These are phyloP conservation scores for Silene noctiflora DNA, from an alignment of 179 eudicot genomes.

Conservation along the genomic window DNA sequence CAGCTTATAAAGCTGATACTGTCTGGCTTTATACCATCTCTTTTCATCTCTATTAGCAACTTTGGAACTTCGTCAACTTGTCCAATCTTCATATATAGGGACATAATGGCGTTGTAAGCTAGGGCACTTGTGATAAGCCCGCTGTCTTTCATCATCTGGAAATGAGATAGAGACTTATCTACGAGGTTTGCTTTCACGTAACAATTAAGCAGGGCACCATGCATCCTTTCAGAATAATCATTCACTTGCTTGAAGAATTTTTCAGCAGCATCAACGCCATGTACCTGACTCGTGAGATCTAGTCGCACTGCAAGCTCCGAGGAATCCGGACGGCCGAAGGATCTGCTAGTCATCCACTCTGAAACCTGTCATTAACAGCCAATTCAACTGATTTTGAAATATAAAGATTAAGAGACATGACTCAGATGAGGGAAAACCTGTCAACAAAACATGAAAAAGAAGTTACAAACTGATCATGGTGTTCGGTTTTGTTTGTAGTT, in stretches of 20 bases:
- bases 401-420: too few species aligned
- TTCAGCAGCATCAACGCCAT: slow-evolving; percentile 55
- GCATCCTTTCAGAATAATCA: slow-evolving; percentile 45
- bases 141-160: slow-evolving; percentile 45
- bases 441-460: too few species aligned
- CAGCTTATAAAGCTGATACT: slow-evolving; percentile 44
- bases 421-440: too few species aligned
- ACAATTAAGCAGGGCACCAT: slow-evolving; percentile 55
- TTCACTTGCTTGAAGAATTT: slow-evolving; percentile 32
- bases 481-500: too few species aligned
- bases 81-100: slow-evolving; percentile 33
- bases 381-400: background rate
- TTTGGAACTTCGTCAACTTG: slow-evolving; percentile 42
- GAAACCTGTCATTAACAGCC: slow-evolving; percentile 36
- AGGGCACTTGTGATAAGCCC: slow-evolving; percentile 38
- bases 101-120: slow-evolving; percentile 49
- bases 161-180: slow-evolving; percentile 39
- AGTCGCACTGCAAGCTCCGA: slow-evolving; percentile 45
- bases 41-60: slow-evolving; percentile 43
- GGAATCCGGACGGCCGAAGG: slow-evolving; percentile 23
- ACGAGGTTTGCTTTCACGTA: slow-evolving; percentile 45
- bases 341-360: slow-evolving; percentile 43
- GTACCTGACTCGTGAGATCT: slow-evolving; percentile 54
- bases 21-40: slow-evolving; percentile 39
- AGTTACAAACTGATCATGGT: too few species aligned